Percentiles rank a stretch among this genome's conserved stretches.
Conservation (phyloP, 2,329 filamentous ascomycete species). For the Ophiostoma piceae region DNA sequence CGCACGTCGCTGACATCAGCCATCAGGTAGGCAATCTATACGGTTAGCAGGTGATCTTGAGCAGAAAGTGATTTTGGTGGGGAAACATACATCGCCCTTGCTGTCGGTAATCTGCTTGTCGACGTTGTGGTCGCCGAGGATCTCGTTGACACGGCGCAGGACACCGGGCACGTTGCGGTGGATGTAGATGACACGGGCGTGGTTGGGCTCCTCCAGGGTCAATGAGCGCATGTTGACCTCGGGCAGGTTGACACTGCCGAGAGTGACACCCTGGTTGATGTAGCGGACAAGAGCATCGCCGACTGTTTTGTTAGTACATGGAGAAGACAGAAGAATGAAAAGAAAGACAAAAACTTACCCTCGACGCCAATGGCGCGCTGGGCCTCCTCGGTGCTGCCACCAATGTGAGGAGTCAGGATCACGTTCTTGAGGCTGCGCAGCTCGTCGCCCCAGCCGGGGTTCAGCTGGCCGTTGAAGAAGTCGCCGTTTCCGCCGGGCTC, state of each 20-base stretch:
- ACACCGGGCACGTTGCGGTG: conserved; percentile 97
- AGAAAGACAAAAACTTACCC: conserved; percentile 39
- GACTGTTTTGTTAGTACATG: conserved; percentile 45
- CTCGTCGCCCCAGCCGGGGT: conserved; percentile 72
- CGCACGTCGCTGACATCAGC: conserved; percentile 90
- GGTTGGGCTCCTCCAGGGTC: conserved; percentile 81
- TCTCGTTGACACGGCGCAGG: conserved; percentile 88
- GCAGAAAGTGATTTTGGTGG: background rate
- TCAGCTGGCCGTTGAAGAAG: conserved; percentile 82
- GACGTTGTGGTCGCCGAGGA: conserved; percentile 91
- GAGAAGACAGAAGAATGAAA: background rate
- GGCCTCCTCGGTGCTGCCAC: conserved; percentile 94
- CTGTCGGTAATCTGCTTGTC: conserved; percentile 98
- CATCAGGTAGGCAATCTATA: conserved; percentile 74
- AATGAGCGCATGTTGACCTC: conserved; percentile 86
- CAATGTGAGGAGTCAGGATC: conserved; percentile 94
- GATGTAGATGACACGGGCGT: conserved; percentile 90
- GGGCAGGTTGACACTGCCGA: conserved; percentile 94
- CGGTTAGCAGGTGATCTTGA: conserved; percentile 15
- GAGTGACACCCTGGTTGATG: conserved; percentile 88
- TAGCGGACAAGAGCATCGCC: conserved; percentile 82
- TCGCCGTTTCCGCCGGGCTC: conserved; percentile 92
- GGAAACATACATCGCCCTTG: conserved; percentile 65
- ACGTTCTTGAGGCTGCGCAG: conserved; percentile 82
- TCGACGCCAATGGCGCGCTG: conserved; percentile 94